A percentile compares a stretch with the other conserved stretches of the same genome.
phyloP scores from a whole-genome alignment of 352 stramenopile species.

The Aphanomyces euteiches region DNA sequence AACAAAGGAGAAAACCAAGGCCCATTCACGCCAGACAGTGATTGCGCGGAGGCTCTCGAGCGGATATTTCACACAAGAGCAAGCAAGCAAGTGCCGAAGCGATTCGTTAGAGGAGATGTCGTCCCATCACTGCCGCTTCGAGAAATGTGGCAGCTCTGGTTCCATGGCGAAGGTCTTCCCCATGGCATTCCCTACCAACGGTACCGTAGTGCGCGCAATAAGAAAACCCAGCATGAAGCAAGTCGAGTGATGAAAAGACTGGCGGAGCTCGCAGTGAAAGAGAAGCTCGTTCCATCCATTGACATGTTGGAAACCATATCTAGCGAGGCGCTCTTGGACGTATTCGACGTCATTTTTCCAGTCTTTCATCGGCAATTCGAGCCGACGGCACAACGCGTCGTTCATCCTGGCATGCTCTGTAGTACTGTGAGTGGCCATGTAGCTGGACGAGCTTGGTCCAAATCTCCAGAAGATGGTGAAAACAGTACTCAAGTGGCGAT shows the following conservation, averaged over 20 bases:
- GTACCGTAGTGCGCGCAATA: not conserved
- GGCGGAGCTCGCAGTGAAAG: not conserved
- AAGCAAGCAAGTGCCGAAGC: too few species aligned
- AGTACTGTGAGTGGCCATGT: not conserved
- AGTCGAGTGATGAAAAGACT: not conserved
- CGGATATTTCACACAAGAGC: too few species aligned
- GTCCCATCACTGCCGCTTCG: not conserved
- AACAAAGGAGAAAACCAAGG: too few species aligned
- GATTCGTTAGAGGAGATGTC: too few species aligned
- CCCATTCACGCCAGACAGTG: too few species aligned
- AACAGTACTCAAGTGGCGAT: too few species aligned
- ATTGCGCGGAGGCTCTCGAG: too few species aligned
- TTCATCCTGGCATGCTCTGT: not conserved
- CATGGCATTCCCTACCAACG: not conserved
- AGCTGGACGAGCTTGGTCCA: not conserved
- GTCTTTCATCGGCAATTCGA: not conserved
- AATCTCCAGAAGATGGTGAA: not conserved
- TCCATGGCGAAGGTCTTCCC: not conserved
- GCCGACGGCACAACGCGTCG: not conserved
- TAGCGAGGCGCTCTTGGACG: not conserved
- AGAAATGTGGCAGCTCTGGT: not conserved
- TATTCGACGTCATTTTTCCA: not conserved
- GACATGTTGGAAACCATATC: not conserved
- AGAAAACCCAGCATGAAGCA: not conserved
- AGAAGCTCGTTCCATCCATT: not conserved